These are phyloP conservation scores for Auxenochlorella protothecoides DNA, from an alignment of 139 green algal species.

Conservation along the genomic window DNA sequence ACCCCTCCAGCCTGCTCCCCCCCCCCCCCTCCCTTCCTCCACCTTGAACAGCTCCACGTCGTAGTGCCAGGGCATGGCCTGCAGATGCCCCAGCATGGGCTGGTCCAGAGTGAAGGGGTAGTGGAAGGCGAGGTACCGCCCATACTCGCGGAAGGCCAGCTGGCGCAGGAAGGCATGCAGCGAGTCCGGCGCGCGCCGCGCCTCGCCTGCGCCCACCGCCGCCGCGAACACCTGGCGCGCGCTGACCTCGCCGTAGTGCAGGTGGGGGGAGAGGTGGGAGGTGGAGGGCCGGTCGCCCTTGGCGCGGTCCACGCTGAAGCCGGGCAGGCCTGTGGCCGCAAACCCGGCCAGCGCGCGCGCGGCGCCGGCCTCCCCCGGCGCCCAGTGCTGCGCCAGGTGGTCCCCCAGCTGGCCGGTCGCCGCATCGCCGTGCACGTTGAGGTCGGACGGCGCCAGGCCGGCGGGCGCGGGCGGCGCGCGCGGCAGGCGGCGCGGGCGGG, in stretches of 20 bases:
- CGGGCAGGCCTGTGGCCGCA: constrained; percentile 39
- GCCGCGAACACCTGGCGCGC: constrained; percentile 57
- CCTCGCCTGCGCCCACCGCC: constrained; percentile 14
- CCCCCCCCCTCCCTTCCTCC: not conserved
- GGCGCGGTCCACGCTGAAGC: constrained; percentile 57
- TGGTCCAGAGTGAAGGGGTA: constrained; percentile 92
- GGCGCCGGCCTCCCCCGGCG: constrained; percentile 49
- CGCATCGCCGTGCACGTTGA: too few species aligned
- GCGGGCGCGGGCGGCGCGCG: too few species aligned
- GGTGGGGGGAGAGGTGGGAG: constrained; percentile 78
- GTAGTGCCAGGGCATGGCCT: constrained; percentile 69
- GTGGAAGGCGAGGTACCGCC: constrained; percentile 86
- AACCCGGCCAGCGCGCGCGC: constrained; percentile 57
- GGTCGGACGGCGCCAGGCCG: too few species aligned
- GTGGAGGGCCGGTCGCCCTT: constrained; percentile 74
- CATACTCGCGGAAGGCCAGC: constrained; percentile 83
- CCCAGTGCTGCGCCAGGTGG: constrained; percentile 43
- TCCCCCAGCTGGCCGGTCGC: too few species aligned
- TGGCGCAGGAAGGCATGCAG: constrained; percentile 71
- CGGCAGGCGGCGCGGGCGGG: too few species aligned
- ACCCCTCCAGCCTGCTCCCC: too few species aligned
- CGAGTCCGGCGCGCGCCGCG: not conserved
- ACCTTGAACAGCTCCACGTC: constrained; percentile 77
- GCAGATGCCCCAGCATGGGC: constrained; percentile 79
- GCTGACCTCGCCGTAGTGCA: constrained; percentile 81